These are phyloP conservation scores for Pseudogymnoascus sp. DNA, from an alignment of 2,329 filamentous ascomycete genomes.

Conservation along the genomic window DNA sequence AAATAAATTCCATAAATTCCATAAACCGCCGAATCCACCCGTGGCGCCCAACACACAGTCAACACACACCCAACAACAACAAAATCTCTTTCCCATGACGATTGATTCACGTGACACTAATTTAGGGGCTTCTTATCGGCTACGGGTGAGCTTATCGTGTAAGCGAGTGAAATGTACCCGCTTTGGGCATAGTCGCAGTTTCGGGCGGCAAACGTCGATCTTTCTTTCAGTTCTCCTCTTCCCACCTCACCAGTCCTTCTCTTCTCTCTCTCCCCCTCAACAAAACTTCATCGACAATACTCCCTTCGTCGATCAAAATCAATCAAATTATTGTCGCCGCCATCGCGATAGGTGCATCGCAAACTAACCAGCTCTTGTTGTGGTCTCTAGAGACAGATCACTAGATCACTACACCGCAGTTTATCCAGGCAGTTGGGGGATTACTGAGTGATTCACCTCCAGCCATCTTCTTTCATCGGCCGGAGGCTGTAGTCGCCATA, in stretches of 20 bases:
- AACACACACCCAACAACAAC: neutral
- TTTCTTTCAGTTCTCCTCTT: slow-evolving; percentile 5
- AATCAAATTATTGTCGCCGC: neutral
- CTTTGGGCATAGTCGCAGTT: neutral
- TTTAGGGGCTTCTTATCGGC: slow-evolving; percentile 1
- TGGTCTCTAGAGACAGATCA: neutral
- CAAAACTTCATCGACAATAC: neutral
- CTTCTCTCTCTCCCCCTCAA: neutral
- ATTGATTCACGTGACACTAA: neutral
- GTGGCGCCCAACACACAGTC: neutral
- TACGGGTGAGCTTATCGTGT: neutral
- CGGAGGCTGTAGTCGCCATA: slow-evolving; percentile 6
- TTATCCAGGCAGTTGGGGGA: neutral
- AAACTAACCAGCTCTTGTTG: neutral
- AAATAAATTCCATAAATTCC: neutral
- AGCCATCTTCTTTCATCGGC: neutral
- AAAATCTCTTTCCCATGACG: neutral
- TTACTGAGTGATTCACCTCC: slow-evolving; percentile 5
- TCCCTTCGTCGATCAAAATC: neutral
- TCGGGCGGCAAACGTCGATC: neutral
- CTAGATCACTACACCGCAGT: neutral
- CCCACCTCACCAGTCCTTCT: neutral
- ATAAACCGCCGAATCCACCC: neutral
- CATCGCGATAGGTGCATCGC: neutral
- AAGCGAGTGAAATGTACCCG: neutral